A percentile compares a stretch with the other conserved stretches of the same genome.
phyloP scores from a whole-genome alignment of 1,139 yeast species.

The Yamadazyma triangularis region DNA sequence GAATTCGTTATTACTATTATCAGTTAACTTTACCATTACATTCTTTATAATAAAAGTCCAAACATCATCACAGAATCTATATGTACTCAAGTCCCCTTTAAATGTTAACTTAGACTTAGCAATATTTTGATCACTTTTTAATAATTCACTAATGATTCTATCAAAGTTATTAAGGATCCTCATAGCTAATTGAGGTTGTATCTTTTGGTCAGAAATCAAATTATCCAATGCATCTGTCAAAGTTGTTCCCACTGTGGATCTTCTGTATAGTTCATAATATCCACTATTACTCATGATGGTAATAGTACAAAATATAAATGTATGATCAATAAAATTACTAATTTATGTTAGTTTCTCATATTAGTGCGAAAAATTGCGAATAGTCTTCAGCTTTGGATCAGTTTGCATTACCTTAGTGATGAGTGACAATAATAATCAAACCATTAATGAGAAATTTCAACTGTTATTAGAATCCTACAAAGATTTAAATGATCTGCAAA shows the following conservation, averaged over 20 bases:
- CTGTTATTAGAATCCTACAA: constrained; percentile 10
- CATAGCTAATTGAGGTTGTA: constrained; percentile 95
- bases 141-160: constrained; percentile 76
- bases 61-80: constrained; percentile 96
- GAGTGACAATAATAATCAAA: constrained; percentile 4
- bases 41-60: constrained; percentile 97
- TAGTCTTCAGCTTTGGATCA: too few relatives aligned
- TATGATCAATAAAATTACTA: too few relatives aligned
- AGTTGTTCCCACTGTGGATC: constrained; percentile 76
- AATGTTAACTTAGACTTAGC: constrained; percentile 75
- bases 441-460: constrained; percentile 18
- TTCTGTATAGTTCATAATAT: constrained; percentile 86
- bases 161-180: constrained; percentile 85
- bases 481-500: constrained; percentile 5
- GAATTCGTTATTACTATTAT: constrained; percentile 28
- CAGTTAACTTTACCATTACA: constrained; percentile 71
- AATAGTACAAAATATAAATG: constrained; percentile 1
- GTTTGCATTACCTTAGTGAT: too few relatives aligned
- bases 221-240: constrained; percentile 89
- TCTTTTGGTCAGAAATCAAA: constrained; percentile 61
- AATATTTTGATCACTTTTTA: constrained; percentile 60
- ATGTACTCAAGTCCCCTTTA: constrained; percentile 90
- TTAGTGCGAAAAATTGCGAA: too few relatives aligned
- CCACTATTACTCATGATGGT: constrained; percentile 58
- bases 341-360: too few relatives aligned